phyloP scores from a whole-genome alignment of 2,329 filamentous ascomycete genomes.

The Tricladium varicosporioides region DNA sequence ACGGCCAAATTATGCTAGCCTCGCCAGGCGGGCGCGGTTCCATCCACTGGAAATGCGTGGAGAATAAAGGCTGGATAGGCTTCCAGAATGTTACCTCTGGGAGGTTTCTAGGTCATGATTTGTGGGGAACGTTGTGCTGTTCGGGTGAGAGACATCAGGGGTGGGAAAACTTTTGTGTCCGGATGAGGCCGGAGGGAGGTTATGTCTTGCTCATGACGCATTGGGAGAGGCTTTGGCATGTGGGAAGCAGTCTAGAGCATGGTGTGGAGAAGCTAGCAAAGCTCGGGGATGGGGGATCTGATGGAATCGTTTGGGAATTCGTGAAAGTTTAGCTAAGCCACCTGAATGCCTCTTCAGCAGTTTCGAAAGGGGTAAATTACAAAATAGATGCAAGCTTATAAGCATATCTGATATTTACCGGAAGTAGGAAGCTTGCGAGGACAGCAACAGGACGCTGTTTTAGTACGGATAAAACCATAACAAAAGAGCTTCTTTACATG shows the following conservation, averaged over 20 bases:
- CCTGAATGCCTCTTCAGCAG: too few relatives aligned
- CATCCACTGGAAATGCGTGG: constrained; percentile 23
- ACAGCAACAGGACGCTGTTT: too few relatives aligned
- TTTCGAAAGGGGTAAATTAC: too few relatives aligned
- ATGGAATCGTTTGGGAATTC: too few relatives aligned
- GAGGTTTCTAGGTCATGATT: constrained; percentile 19
- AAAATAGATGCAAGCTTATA: too few relatives aligned
- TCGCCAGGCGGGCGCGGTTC: constrained; percentile 18
- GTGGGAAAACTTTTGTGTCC: constrained; percentile 24
- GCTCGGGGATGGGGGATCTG: constrained; percentile 18
- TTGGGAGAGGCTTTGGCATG: constrained; percentile 23
- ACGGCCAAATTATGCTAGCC: constrained; percentile 16
- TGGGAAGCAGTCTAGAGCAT: constrained; percentile 12
- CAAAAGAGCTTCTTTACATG: too few relatives aligned
- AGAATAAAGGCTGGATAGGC: constrained; percentile 25
- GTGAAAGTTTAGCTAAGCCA: too few relatives aligned
- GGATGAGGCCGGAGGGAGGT: constrained; percentile 20
- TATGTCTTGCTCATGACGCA: constrained; percentile 25
- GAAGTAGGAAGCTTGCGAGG: too few relatives aligned
- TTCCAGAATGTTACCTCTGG: constrained; percentile 20
- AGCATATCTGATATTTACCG: too few relatives aligned
- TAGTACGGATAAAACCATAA: too few relatives aligned
- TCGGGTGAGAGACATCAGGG: constrained; percentile 11
- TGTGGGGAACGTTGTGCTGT: constrained; percentile 16
- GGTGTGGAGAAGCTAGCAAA: constrained; percentile 20